phyloP scores from a whole-genome alignment of 108 stramenopile genomes.

The Fragilaria crotonensis region DNA sequence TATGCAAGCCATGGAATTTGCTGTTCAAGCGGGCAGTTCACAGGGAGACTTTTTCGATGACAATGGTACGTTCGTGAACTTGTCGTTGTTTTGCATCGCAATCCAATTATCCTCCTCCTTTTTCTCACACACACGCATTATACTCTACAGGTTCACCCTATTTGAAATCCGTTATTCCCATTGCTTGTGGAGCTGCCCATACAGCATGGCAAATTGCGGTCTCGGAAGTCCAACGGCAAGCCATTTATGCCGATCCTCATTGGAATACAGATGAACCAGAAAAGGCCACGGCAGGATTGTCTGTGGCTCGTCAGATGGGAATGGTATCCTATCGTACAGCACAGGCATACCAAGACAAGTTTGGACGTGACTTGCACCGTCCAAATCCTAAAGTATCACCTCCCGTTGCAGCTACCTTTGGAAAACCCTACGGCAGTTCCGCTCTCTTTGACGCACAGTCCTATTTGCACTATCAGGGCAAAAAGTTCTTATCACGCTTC shows the following conservation, averaged over 20 bases:
- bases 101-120: neutral
- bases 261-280: conserved; percentile 63
- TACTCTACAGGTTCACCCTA: conserved; percentile 30
- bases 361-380: conserved; percentile 48
- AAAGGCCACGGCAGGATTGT: conserved; percentile 64
- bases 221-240: conserved; percentile 87
- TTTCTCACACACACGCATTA: neutral
- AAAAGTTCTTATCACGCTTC: conserved; percentile 83
- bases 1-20: conserved; percentile 93
- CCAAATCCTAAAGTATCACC: too few relatives aligned
- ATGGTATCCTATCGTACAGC: conserved; percentile 91
- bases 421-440: conserved; percentile 31
- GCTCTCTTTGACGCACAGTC: conserved; percentile 80
- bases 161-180: conserved; percentile 70
- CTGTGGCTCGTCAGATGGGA: conserved; percentile 86
- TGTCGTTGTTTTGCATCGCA: neutral
- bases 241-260: conserved; percentile 88
- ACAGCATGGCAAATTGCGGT: conserved; percentile 95
- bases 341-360: conserved; percentile 75
- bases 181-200: conserved; percentile 87
- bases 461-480: conserved; percentile 89
- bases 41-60: conserved; percentile 19
- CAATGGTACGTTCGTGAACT: conserved; percentile 20
- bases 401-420: neutral
- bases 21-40: conserved; percentile 66